Conservation (phyloP, 768 basidiomycete species). For the Holtermannia corniformis region DNA sequence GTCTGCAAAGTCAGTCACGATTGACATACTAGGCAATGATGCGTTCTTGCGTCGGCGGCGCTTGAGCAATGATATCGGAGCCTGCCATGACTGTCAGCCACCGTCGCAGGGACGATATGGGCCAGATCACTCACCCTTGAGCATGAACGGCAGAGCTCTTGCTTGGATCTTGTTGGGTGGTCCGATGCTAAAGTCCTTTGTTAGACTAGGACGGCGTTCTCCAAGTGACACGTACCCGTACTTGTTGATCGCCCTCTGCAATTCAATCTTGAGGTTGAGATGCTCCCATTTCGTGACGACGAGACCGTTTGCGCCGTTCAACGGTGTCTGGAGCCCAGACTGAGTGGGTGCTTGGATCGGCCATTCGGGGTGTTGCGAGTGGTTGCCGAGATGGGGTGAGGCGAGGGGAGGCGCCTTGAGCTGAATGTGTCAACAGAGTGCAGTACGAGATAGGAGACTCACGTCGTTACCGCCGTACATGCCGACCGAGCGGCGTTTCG, state of each 20-base stretch:
- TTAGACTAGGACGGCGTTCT: not conserved
- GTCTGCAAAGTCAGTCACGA: constrained; percentile 42
- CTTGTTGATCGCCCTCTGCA: constrained; percentile 77
- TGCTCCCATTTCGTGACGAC: constrained; percentile 95
- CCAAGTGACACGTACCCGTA: constrained; percentile 64
- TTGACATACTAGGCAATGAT: constrained; percentile 81
- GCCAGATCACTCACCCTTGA: constrained; percentile 38
- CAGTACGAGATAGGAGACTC: too few species aligned
- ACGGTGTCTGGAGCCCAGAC: not conserved
- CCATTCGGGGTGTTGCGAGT: not conserved
- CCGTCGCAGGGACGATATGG: too few species aligned
- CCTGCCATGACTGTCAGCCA: constrained; percentile 46
- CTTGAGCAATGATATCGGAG: constrained; percentile 95
- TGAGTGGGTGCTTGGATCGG: not conserved
- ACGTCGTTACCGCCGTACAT: not conserved
- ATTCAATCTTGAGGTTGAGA: constrained; percentile 69
- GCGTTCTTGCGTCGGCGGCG: constrained; percentile 94
- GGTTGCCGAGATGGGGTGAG: not conserved
- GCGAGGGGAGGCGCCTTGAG: not conserved
- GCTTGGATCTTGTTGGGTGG: constrained; percentile 99
- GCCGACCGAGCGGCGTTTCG: not conserved
- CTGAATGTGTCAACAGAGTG: too few species aligned
- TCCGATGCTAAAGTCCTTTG: constrained; percentile 85
- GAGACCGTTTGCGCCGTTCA: constrained; percentile 47
- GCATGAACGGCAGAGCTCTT: constrained; percentile 86